Evolutionary conservation across 495 filamentous ascomycete genomes (phyloP).

Genomic region (Collariella sp.): DNA sequence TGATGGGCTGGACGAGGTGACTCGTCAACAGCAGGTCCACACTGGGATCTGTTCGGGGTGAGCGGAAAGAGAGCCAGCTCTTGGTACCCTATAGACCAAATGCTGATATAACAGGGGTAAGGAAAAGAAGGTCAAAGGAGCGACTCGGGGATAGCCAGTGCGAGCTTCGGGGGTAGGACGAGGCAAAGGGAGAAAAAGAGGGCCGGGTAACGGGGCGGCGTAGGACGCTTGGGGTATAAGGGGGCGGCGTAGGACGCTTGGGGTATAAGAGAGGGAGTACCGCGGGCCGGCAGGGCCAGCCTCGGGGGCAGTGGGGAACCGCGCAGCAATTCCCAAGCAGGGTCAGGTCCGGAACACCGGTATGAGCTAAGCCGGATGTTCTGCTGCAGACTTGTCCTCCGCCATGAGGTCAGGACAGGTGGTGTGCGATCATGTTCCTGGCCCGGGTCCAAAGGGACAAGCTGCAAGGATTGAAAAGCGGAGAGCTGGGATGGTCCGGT

Average conservation of each 20-base stretch:
- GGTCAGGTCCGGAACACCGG: conserved; percentile 43
- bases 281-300: conserved; percentile 28
- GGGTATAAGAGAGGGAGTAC: conserved; percentile 42
- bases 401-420: conserved; percentile 35
- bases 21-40: conserved; percentile 35
- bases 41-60: conserved; percentile 31
- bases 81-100: conserved; percentile 45
- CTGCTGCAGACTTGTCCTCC: conserved; percentile 43
- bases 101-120: conserved; percentile 35
- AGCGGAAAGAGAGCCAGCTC: conserved; percentile 42
- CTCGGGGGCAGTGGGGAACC: conserved; percentile 24
- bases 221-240: conserved; percentile 43
- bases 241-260: conserved; percentile 36
- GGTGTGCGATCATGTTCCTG: conserved; percentile 40
- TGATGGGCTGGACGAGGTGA: conserved; percentile 34
- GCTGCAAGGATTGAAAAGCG: conserved; percentile 27
- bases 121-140: conserved; percentile 34
- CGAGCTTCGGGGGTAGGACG: conserved; percentile 29
- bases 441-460: conserved; percentile 36
- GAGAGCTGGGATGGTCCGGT: conserved; percentile 28
- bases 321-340: conserved; percentile 31
- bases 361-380: conserved; percentile 45
- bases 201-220: conserved; percentile 35
- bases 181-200: conserved; percentile 29
- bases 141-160: conserved; percentile 36